Percentiles rank a stretch among this genome's conserved stretches.
Conservation (phyloP, 768 basidiomycete genomes). For the Naematelia encephala region DNA sequence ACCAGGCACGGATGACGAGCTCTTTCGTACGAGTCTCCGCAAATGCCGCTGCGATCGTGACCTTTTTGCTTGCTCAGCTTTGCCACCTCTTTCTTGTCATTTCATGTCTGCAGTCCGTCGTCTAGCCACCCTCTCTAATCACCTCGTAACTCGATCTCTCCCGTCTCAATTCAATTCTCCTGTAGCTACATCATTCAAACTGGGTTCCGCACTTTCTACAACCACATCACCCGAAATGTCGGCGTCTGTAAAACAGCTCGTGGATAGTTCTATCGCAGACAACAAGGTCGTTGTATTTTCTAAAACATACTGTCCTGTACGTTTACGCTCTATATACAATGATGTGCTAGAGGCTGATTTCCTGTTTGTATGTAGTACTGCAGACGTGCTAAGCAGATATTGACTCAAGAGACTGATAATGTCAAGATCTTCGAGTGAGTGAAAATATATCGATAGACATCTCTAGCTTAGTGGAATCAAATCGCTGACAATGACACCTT, state of each 20-base stretch:
- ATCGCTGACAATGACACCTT: too few species aligned
- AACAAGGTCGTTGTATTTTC: conserved; percentile 46
- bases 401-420: conserved; percentile 31
- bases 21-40: too few species aligned
- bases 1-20: too few species aligned
- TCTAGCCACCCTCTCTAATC: conserved; percentile 13
- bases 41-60: too few species aligned
- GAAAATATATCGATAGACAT: too few species aligned
- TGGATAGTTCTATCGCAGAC: conserved; percentile 39
- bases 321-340: conserved; percentile 8
- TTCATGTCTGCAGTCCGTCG: conserved; percentile 21
- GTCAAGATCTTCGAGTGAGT: conserved; percentile 32
- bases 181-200: conserved; percentile 25
- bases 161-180: background rate
- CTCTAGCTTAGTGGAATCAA: too few species aligned
- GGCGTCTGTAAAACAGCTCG: conserved; percentile 28
- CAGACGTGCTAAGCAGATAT: conserved; percentile 34
- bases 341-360: conserved; percentile 6
- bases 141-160: conserved; percentile 7
- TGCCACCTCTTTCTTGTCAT: background rate
- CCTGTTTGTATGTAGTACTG: conserved; percentile 26
- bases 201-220: conserved; percentile 42
- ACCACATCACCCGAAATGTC: conserved; percentile 28
- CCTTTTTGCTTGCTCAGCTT: background rate
- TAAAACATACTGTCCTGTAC: conserved; percentile 49